Base-by-base conservation (phyloP, 2,329 filamentous ascomycete genomes). In the Albifimbria verrucaria region DNA sequence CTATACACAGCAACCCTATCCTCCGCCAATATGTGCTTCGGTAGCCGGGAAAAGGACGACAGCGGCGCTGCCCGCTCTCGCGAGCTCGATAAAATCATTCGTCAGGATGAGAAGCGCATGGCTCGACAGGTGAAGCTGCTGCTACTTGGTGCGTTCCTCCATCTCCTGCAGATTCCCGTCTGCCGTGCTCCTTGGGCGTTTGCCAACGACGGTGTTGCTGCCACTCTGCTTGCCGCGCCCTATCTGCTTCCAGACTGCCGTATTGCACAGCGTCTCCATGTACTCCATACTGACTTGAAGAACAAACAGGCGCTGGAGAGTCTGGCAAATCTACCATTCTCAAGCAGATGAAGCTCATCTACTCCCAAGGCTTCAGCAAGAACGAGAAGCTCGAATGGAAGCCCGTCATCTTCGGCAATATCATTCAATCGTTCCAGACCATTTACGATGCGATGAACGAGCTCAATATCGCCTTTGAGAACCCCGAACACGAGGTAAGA, bases 321-420 rank as follows among this genome's bases (percentile, higher is more conserved):
- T 73, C 72, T 45, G 72, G 93, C 60, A 97, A 97, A 75, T 97
- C 93, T 9, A 97, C 93, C 2, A 92, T 97, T 55, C 83, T 97
- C 60, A 97, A 97, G 77, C 93, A 97, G 79, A 97, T 99, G 94
- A 93, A 93, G 71, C 86, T 99, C 72, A 97, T 99, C 63, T 94
- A 97, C 71, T 86, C 91, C 15, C 87, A 92, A 71, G 93, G 94
- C 49, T 97, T 97, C 76, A 90, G 86, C 66, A 89, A 90, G 65
- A 86, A 84, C 59, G 94, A 97, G 72, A 90, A 92, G 71, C 85
- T 95, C 59, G 91, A 97, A 78, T 96, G 91, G 82, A 92, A 94
- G 63, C 89, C 92, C 17, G 92, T 97, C 65, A 92, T 97, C 61
- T 97, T 97, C 74, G 92, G 88, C 72, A 99, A 99, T 72, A 82